These are phyloP conservation scores for Calonectria henricotiae DNA, from an alignment of 2,329 filamentous ascomycete species.

Conservation along the genomic window DNA sequence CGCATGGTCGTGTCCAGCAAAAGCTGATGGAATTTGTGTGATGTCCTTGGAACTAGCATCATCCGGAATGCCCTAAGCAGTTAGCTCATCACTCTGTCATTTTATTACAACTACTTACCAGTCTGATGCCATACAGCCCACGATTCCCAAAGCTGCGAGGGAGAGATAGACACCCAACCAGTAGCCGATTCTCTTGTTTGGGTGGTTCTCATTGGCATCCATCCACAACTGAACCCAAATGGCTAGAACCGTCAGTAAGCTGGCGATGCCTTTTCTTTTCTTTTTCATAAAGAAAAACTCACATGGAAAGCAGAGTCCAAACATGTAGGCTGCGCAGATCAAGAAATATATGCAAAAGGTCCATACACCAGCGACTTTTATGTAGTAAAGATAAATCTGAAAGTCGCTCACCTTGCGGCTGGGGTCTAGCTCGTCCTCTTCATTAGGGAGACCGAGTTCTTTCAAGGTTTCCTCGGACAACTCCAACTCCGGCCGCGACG, in stretches of 20 bases:
- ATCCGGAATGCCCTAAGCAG: slow-evolving; percentile 4
- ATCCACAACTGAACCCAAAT: slow-evolving; percentile 13
- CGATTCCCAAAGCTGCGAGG: not conserved
- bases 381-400: slow-evolving; percentile 9
- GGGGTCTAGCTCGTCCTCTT: not conserved
- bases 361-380: not conserved
- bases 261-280: not conserved
- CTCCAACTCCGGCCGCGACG: not conserved
- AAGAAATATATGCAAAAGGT: not conserved
- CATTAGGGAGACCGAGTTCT: slow-evolving; percentile 6
- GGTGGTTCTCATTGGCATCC: not conserved
- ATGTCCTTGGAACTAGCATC: slow-evolving; percentile 1
- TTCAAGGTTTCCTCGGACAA: not conserved
- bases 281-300: not conserved
- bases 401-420: not conserved
- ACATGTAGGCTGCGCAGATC: not conserved
- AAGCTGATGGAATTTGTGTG: not conserved
- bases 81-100: not conserved
- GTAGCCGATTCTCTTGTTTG: not conserved
- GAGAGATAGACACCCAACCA: not conserved
- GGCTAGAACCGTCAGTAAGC: not conserved
- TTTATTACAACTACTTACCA: not conserved
- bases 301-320: not conserved
- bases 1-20: slow-evolving; percentile 8
- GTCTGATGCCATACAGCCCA: not conserved